These are phyloP conservation scores for Kernera saxatilis DNA, from an alignment of 345 rosid genomes.

Conservation along the genomic window DNA sequence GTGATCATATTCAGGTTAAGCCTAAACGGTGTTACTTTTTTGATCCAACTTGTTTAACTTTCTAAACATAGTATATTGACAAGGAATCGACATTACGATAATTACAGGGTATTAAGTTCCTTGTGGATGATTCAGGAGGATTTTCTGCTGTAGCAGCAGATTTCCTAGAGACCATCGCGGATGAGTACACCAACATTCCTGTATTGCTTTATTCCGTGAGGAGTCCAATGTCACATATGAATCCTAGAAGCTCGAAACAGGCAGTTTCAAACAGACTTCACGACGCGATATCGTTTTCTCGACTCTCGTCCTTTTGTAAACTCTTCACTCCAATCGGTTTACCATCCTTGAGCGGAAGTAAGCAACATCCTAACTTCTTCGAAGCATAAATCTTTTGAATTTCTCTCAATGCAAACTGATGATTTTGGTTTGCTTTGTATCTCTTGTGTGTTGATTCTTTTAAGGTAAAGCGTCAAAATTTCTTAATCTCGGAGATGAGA, in stretches of 20 bases:
- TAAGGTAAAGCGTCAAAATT: constrained; percentile 61
- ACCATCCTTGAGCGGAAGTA: constrained; percentile 67
- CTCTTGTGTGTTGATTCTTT: background rate
- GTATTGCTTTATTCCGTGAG: constrained; percentile 65
- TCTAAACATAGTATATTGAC: background rate
- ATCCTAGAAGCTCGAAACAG: constrained; percentile 41
- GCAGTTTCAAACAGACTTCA: constrained; percentile 57
- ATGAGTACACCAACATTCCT: constrained; percentile 71
- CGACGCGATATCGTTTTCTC: constrained; percentile 79
- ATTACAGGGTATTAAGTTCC: constrained; percentile 81
- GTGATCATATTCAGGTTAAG: constrained; percentile 87
- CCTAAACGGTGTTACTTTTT: background rate
- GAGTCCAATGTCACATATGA: constrained; percentile 46
- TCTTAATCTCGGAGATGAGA: constrained; percentile 60
- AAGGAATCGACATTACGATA: background rate
- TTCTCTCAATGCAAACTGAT: background rate
- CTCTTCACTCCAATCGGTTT: constrained; percentile 80
- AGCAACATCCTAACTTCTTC: constrained; percentile 18
- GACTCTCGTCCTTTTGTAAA: constrained; percentile 59
- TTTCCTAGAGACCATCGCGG: constrained; percentile 73
- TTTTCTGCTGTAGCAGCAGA: constrained; percentile 79
- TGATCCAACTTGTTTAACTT: background rate
- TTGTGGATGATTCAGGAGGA: constrained; percentile 86
- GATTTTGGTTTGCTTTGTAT: background rate
- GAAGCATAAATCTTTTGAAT: background rate